phyloP scores from a whole-genome alignment of 164 flowering plant species.

The Saururus chinensis region DNA sequence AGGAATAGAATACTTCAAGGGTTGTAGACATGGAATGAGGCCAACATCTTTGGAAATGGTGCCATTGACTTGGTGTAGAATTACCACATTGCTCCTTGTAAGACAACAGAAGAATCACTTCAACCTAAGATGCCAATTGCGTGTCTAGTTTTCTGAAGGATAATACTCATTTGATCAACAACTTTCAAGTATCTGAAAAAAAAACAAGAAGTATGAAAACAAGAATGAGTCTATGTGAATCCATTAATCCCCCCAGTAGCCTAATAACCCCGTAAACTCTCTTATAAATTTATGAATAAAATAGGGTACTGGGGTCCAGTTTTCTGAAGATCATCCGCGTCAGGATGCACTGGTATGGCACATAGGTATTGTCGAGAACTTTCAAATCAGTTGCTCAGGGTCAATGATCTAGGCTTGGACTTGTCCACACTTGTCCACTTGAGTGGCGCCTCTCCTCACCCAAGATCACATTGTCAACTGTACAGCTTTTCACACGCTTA shows the following conservation, averaged over 20 bases:
- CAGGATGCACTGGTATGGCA: too few species aligned
- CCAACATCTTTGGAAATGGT: not conserved
- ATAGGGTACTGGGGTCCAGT: too few species aligned
- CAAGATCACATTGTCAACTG: not conserved
- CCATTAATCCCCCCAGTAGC: too few species aligned
- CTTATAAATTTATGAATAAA: too few species aligned
- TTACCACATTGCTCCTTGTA: not conserved
- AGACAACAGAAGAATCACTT: not conserved
- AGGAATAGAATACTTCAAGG: too few species aligned
- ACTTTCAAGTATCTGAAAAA: too few species aligned
- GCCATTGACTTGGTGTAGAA: not conserved
- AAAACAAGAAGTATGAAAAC: too few species aligned
- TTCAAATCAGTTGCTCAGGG: not conserved
- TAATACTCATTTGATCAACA: too few species aligned
- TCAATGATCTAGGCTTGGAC: not conserved
- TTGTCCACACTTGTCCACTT: not conserved
- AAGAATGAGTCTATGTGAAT: too few species aligned
- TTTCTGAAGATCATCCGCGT: too few species aligned
- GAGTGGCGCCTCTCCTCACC: not conserved
- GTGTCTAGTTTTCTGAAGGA: not conserved
- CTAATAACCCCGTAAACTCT: too few species aligned
- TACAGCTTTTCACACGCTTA: not conserved
- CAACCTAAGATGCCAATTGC: not conserved
- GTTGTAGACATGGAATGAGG: not conserved
- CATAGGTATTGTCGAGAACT: not conserved